A percentile compares a stretch with the other conserved stretches of the same genome.
Evolutionary conservation across 179 eudicot genomes (phyloP).

Genomic region (Corrigiola litoralis): DNA sequence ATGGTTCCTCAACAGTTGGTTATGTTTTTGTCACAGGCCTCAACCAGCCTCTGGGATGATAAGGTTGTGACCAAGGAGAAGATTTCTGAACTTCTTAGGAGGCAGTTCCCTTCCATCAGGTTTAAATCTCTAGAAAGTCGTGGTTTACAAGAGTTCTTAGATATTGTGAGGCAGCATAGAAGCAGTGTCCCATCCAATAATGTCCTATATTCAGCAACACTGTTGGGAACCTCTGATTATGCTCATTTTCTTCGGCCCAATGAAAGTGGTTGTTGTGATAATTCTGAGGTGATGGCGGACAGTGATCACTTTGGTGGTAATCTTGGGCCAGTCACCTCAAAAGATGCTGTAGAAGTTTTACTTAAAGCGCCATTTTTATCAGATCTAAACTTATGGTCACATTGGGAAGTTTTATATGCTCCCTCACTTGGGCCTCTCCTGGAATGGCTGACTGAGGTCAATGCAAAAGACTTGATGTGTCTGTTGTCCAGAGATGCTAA

Average conservation of each 20-base stretch:
- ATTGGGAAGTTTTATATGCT: conserved; percentile 73
- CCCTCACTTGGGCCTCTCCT: conserved; percentile 85
- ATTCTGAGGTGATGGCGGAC: conserved; percentile 9
- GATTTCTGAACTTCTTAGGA: conserved; percentile 48
- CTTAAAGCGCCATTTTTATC: conserved; percentile 71
- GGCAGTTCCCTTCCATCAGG: conserved; percentile 68
- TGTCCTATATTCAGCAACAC: conserved; percentile 63
- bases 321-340: conserved; percentile 39
- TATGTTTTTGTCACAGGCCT: conserved; percentile 67
- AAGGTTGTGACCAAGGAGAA: conserved; percentile 39
- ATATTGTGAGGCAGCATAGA: conserved; percentile 28
- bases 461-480: conserved; percentile 56
- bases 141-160: conserved; percentile 23
- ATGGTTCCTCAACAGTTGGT: conserved; percentile 59
- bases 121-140: conserved; percentile 39
- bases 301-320: conserved; percentile 20
- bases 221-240: conserved; percentile 30
- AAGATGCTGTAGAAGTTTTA: conserved; percentile 58
- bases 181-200: conserved; percentile 26
- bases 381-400: conserved; percentile 65
- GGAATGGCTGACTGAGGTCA: conserved; percentile 61
- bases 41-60: conserved; percentile 46
- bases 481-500: conserved; percentile 64
- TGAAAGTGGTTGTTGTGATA: conserved; percentile 22
- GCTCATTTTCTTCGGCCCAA: conserved; percentile 17